These are phyloP conservation scores for Juglanconis sp. DNA, from an alignment of 2,329 filamentous ascomycete species.

Conservation along the genomic window DNA sequence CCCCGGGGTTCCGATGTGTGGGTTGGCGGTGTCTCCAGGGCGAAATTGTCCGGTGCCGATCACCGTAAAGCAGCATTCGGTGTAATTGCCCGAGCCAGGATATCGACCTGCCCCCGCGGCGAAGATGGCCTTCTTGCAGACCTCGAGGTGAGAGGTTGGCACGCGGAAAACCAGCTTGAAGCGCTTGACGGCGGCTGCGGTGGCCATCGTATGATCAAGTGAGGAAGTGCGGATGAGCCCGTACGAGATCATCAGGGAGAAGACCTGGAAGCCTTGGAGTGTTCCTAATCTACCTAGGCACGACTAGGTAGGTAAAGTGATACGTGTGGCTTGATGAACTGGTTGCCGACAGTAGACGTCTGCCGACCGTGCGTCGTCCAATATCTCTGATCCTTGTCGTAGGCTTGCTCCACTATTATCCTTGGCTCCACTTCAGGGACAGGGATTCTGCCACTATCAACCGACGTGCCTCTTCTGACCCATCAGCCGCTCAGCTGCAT, in stretches of 20 bases:
- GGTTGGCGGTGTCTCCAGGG: slow-evolving; percentile 58
- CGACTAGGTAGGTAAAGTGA: no score
- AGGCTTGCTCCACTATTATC: background rate
- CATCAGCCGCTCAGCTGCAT: background rate
- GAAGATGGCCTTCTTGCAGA: slow-evolving; percentile 55
- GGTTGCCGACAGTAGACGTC: no score
- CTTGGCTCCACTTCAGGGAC: background rate
- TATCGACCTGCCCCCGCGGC: slow-evolving; percentile 55
- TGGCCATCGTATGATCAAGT: background rate
- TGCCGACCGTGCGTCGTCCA: background rate
- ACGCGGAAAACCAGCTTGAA: slow-evolving; percentile 48
- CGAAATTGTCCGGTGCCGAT: slow-evolving; percentile 64
- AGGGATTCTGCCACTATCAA: background rate
- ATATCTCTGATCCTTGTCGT: background rate
- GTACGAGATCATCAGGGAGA: no score
- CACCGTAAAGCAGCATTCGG: slow-evolving; percentile 50
- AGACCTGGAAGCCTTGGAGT: no score
- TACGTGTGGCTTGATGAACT: no score
- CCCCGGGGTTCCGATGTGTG: slow-evolving; percentile 58
- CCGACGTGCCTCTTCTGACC: background rate
- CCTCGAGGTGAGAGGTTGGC: slow-evolving; percentile 40
- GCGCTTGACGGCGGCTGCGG: background rate
- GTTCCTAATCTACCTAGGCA: no score
- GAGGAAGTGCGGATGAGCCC: background rate
- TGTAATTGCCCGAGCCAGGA: slow-evolving; percentile 42